A percentile compares a stretch with the other conserved stretches of the same genome.
These are phyloP conservation scores for Senecio squalidus DNA, from an alignment of 140 eudicot species.

Conservation along the genomic window DNA sequence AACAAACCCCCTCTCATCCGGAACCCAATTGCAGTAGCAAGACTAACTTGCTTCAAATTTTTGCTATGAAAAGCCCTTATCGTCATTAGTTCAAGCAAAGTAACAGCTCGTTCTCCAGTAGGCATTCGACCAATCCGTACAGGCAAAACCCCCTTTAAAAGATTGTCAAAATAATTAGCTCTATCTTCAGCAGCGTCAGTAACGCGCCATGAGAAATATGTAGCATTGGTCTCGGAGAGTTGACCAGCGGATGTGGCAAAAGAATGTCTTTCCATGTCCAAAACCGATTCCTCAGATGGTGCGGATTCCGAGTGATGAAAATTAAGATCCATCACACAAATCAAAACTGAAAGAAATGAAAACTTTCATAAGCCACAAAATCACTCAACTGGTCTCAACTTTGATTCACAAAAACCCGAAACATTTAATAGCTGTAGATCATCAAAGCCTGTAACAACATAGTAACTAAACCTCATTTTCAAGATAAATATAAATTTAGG, in stretches of 20 bases:
- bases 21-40: constrained; percentile 91
- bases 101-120: constrained; percentile 84
- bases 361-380: background rate
- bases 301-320: constrained; percentile 45
- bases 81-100: constrained; percentile 89
- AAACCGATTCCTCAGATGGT: constrained; percentile 62
- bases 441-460: constrained; percentile 3
- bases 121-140: constrained; percentile 74
- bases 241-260: constrained; percentile 51
- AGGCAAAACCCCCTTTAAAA: constrained; percentile 79
- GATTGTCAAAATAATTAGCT: constrained; percentile 75
- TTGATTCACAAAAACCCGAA: constrained; percentile 12
- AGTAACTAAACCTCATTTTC: background rate
- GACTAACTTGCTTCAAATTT: constrained; percentile 76
- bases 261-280: constrained; percentile 65
- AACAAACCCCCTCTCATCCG: constrained; percentile 80
- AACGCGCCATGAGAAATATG: constrained; percentile 75
- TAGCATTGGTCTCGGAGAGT: constrained; percentile 64
- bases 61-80: constrained; percentile 97
- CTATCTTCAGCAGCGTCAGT: constrained; percentile 90
- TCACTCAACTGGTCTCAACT: constrained; percentile 17
- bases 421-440: constrained; percentile 9
- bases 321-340: constrained; percentile 40
- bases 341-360: constrained; percentile 15
- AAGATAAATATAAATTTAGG: background rate